Percentiles rank a stretch among this genome's conserved stretches.
Conservation (phyloP, 2,329 filamentous ascomycete species). For the Colletotrichum coccodes region DNA sequence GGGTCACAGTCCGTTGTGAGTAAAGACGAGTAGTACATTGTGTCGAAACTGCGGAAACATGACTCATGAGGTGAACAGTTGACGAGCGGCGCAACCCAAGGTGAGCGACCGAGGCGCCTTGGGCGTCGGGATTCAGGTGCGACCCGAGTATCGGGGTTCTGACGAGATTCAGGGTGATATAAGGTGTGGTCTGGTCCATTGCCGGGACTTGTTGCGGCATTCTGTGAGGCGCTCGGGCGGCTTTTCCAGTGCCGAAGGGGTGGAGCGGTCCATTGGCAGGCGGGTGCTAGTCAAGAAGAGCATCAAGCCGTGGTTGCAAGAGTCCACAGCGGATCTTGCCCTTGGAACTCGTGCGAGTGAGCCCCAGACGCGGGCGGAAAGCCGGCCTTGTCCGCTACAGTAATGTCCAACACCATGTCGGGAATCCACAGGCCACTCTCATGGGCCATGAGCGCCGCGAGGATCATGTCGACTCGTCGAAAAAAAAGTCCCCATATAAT, state of each 20-base stretch:
- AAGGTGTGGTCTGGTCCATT: constrained; percentile 33
- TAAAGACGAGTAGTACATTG: constrained; percentile 14
- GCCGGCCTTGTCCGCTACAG: constrained; percentile 29
- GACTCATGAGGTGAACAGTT: constrained; percentile 18
- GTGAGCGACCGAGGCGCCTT: constrained; percentile 22
- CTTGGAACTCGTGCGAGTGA: constrained; percentile 31
- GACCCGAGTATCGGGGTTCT: constrained; percentile 20
- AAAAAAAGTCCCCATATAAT: constrained; percentile 24
- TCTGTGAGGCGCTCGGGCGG: constrained; percentile 29
- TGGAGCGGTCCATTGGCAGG: constrained; percentile 27
- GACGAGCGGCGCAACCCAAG: constrained; percentile 11
- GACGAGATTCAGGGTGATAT: constrained; percentile 32
- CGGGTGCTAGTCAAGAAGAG: constrained; percentile 31
- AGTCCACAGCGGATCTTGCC: constrained; percentile 30
- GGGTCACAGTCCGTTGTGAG: constrained; percentile 8
- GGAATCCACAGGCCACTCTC: constrained; percentile 4
- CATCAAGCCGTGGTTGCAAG: constrained; percentile 20
- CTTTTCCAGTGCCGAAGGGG: constrained; percentile 31
- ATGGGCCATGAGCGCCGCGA: constrained; percentile 7
- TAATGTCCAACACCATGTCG: constrained; percentile 18
- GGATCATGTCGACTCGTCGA: constrained; percentile 6
- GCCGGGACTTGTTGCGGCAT: constrained; percentile 32
- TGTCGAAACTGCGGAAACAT: constrained; percentile 11
- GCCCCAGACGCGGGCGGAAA: constrained; percentile 24
- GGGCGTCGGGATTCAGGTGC: background rate